Evolutionary conservation across 768 basidiomycete genomes (phyloP).

Genomic region (Cubamyces lactineus): DNA sequence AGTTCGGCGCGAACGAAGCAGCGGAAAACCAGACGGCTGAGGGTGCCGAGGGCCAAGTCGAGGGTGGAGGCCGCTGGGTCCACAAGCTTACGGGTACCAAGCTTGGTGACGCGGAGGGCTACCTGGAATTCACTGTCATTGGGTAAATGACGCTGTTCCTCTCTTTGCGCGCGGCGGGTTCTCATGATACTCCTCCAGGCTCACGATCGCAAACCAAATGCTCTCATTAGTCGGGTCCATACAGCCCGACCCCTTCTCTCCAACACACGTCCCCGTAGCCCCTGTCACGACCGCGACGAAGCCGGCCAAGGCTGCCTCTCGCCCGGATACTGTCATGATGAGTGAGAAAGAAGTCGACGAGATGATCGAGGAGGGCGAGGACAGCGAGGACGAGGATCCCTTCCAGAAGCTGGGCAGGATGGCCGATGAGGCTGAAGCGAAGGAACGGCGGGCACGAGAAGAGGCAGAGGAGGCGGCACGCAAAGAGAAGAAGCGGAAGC

Average conservation of each 20-base stretch:
- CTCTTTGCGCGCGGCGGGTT: not conserved
- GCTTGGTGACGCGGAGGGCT: conserved; percentile 69
- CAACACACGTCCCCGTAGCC: conserved; percentile 50
- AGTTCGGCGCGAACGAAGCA: conserved; percentile 48
- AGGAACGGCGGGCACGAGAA: conserved; percentile 27
- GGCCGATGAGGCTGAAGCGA: conserved; percentile 34
- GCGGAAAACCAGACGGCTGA: conserved; percentile 35
- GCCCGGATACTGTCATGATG: conserved; percentile 20
- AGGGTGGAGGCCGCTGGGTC: conserved; percentile 77
- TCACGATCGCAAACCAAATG: conserved; percentile 93
- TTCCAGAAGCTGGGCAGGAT: conserved; percentile 37
- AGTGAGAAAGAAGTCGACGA: conserved; percentile 30
- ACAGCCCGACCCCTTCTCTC: conserved; percentile 74
- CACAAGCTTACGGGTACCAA: conserved; percentile 67
- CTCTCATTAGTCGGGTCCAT: conserved; percentile 85
- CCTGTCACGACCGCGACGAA: conserved; percentile 26
- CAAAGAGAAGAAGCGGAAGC: conserved; percentile 37
- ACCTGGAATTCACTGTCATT: conserved; percentile 83
- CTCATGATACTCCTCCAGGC: conserved; percentile 43
- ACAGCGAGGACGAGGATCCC: conserved; percentile 38
- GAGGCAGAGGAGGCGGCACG: conserved; percentile 31
- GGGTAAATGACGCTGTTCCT: conserved; percentile 56
- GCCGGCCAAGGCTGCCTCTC: not conserved
- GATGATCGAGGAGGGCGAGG: conserved; percentile 31
- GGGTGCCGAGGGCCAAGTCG: conserved; percentile 35